Conservation (phyloP, 208 protist genomes). For the Phytomonas serpens region DNA sequence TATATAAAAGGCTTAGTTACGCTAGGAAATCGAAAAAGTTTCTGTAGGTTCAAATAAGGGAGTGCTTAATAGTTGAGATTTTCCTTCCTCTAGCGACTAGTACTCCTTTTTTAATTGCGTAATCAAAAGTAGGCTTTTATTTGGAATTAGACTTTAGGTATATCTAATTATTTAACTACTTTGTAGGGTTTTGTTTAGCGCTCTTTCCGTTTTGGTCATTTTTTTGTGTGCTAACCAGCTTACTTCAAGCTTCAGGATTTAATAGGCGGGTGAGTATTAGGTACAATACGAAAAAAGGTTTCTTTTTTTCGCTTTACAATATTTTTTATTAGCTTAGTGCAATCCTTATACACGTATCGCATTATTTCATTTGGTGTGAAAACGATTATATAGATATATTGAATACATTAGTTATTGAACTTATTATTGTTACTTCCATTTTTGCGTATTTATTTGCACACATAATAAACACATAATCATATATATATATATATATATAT, state of each 20-base stretch:
- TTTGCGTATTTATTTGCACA: not conserved
- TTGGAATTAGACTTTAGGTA: not conserved
- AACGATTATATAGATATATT: slow-evolving; percentile 9
- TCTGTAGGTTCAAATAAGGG: not conserved
- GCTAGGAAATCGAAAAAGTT: not conserved
- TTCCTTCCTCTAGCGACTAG: not conserved
- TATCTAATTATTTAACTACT: not conserved
- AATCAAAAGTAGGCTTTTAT: not conserved
- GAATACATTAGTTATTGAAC: slow-evolving; percentile 3
- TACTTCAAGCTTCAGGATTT: not conserved
- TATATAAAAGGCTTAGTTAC: not conserved
- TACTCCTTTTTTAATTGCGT: not conserved
- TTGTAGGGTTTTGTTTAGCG: not conserved
- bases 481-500: slow-evolving; percentile 18
- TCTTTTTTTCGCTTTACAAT: not conserved
- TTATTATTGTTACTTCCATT: slow-evolving; percentile 6
- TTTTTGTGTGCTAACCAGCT: slow-evolving; percentile 4
- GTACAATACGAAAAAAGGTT: not conserved
- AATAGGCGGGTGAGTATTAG: not conserved
- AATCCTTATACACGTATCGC: slow-evolving; percentile 7
- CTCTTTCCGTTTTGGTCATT: not conserved
- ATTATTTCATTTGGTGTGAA: slow-evolving; percentile 6
- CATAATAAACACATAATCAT: not conserved
- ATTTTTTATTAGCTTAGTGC: slow-evolving; percentile 2
- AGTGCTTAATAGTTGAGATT: not conserved